Conservation (phyloP, 495 filamentous ascomycete genomes). For the Tuber aestivum region DNA sequence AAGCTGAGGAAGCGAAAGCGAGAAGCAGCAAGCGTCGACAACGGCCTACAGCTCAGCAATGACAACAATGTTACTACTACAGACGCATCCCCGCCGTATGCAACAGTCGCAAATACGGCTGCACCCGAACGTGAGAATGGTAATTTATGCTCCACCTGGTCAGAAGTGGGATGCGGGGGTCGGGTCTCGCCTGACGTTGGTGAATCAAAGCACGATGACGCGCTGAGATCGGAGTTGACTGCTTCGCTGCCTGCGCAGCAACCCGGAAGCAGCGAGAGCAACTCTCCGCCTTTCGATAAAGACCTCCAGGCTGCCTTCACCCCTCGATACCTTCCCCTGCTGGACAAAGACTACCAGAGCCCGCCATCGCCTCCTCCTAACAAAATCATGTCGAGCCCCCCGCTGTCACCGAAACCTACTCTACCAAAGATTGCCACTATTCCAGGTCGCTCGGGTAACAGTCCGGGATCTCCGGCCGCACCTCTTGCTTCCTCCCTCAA, state of each 20-base stretch:
- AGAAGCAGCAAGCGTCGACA: constrained; percentile 11
- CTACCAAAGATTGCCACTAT: constrained; percentile 29
- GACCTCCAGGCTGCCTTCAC: constrained; percentile 41
- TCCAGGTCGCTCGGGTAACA: constrained; percentile 21
- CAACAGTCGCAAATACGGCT: constrained; percentile 17
- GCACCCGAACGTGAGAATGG: constrained; percentile 12
- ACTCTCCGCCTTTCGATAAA: constrained; percentile 40
- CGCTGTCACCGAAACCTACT: constrained; percentile 16
- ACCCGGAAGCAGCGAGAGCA: constrained; percentile 18
- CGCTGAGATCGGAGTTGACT: constrained; percentile 25
- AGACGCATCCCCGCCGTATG: constrained; percentile 13
- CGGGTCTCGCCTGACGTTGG: constrained; percentile 31
- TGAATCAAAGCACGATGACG: constrained; percentile 28
- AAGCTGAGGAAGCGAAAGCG: constrained; percentile 17
- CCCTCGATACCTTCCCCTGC: constrained; percentile 39
- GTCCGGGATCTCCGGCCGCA: constrained; percentile 25
- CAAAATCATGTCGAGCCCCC: constrained; percentile 3
- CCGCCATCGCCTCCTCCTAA: constrained; percentile 16
- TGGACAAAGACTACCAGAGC: constrained; percentile 33
- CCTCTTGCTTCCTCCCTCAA: constrained; percentile 42
- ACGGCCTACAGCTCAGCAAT: constrained; percentile 17
- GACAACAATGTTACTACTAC: constrained; percentile 10
- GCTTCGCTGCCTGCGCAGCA: constrained; percentile 18
- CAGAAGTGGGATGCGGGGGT: constrained; percentile 17
- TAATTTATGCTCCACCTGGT: not conserved